These are phyloP conservation scores for Pleurotus cornucopiae DNA, from an alignment of 768 basidiomycete species.

Conservation along the genomic window DNA sequence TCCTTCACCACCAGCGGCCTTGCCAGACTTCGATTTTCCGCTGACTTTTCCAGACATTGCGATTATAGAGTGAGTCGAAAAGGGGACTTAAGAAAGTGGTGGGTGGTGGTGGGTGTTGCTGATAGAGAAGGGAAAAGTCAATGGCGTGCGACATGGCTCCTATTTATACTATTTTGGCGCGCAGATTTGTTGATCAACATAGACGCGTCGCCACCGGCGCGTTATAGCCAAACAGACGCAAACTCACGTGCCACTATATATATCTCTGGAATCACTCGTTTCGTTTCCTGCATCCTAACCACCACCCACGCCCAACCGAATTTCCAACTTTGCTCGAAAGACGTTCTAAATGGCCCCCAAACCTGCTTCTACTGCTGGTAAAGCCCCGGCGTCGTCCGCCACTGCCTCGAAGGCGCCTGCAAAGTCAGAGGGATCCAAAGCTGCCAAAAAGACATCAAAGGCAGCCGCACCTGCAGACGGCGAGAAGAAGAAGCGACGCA, in stretches of 20 bases:
- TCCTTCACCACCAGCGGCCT: conserved; percentile 34
- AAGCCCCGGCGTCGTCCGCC: conserved; percentile 62
- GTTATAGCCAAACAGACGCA: conserved; percentile 27
- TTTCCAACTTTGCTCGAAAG: conserved; percentile 8
- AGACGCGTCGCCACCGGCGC: conserved; percentile 30
- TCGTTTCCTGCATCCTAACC: conserved; percentile 15
- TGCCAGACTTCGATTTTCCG: conserved; percentile 49
- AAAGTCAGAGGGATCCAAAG: conserved; percentile 60
- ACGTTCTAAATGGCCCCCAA: conserved; percentile 53
- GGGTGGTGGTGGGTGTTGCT: conserved; percentile 13
- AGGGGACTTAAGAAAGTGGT: conserved; percentile 14
- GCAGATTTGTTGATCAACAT: conserved; percentile 23
- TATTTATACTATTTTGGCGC: conserved; percentile 23
- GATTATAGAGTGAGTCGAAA: conserved; percentile 10
- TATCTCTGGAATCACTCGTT: conserved; percentile 12
- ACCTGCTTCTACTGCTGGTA: conserved; percentile 83
- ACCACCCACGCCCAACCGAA: conserved; percentile 16
- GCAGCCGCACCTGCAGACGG: conserved; percentile 61
- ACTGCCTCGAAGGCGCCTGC: conserved; percentile 73
- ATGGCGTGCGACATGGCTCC: background rate
- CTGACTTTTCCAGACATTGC: conserved; percentile 35
- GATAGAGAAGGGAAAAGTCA: conserved; percentile 9
- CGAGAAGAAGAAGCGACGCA: conserved; percentile 86
- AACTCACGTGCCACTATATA: conserved; percentile 34
- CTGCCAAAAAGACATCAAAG: conserved; percentile 77